Evolutionary conservation across 108 stramenopile genomes (phyloP).

Genomic region (Fragilariopsis cylindrus): DNA sequence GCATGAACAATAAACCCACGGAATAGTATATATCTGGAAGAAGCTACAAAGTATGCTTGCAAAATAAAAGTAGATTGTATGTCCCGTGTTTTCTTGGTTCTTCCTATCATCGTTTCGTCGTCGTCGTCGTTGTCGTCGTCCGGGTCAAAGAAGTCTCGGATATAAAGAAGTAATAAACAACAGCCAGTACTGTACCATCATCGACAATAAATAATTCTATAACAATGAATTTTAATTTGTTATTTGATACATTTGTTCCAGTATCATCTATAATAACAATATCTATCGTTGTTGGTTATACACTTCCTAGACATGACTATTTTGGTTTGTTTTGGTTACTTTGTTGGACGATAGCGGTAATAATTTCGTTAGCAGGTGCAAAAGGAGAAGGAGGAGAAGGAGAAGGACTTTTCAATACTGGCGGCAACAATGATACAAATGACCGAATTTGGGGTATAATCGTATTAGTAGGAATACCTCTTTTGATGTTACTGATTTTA

Average conservation of each 20-base stretch:
- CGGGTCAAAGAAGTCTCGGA: no score
- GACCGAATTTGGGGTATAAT: slow-evolving; percentile 11
- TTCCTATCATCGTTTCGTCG: no score
- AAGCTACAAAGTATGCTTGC: no score
- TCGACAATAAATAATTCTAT: no score
- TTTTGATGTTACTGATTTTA: background rate
- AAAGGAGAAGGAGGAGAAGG: background rate
- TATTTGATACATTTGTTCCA: slow-evolving; percentile 32
- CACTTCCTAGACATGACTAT: slow-evolving; percentile 23
- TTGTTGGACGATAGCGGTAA: slow-evolving; percentile 25
- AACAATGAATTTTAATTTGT: background rate
- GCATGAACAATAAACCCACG: no score
- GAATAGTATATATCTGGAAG: no score
- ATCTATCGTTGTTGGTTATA: slow-evolving; percentile 24
- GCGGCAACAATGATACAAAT: no score
- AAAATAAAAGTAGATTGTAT: no score
- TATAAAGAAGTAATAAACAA: no score
- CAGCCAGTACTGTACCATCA: no score
- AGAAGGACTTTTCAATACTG: background rate
- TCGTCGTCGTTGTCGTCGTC: no score
- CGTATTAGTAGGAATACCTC: slow-evolving; percentile 11
- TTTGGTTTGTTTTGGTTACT: slow-evolving; percentile 31
- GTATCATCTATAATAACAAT: slow-evolving; percentile 26
- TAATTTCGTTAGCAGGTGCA: slow-evolving; percentile 7
- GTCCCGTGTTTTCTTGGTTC: no score